These are phyloP conservation scores for Talaromyces sp. DNA, from an alignment of 2,329 filamentous ascomycete genomes.

Conservation along the genomic window DNA sequence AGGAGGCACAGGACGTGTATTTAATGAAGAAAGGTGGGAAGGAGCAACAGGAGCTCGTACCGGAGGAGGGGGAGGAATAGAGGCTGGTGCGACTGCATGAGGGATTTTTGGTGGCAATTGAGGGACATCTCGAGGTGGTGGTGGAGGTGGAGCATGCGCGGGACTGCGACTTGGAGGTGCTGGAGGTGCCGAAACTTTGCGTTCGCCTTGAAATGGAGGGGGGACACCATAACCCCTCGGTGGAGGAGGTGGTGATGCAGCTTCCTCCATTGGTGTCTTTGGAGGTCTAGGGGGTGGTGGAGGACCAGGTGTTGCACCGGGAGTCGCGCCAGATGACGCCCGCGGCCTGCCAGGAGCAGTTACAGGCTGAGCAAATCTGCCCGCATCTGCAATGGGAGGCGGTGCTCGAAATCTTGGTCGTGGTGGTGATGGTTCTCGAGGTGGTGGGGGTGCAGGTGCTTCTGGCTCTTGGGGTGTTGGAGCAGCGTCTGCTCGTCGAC, in stretches of 20 bases:
- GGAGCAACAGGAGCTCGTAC: slow-evolving; percentile 40
- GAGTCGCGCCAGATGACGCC: slow-evolving; percentile 46
- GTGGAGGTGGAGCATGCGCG: slow-evolving; percentile 63
- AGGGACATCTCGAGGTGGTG: slow-evolving; percentile 50
- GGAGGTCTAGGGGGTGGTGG: slow-evolving; percentile 66
- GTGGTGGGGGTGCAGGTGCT: slow-evolving; percentile 58
- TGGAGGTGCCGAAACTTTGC: slow-evolving; percentile 62
- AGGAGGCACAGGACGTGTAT: slow-evolving; percentile 20
- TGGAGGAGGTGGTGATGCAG: slow-evolving; percentile 55
- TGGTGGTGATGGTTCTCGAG: slow-evolving; percentile 68
- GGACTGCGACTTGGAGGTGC: slow-evolving; percentile 68
- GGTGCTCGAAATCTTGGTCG: slow-evolving; percentile 76
- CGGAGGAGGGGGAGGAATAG: slow-evolving; percentile 52
- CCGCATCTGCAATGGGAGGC: slow-evolving; percentile 83
- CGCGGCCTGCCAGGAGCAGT: slow-evolving; percentile 48
- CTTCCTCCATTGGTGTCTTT: slow-evolving; percentile 68
- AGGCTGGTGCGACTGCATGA: slow-evolving; percentile 29
- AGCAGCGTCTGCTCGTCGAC: slow-evolving; percentile 44
- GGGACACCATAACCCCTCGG: slow-evolving; percentile 57
- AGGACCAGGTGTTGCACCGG: slow-evolving; percentile 57
- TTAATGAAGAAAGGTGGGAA: slow-evolving; percentile 39
- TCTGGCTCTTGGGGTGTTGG: slow-evolving; percentile 43
- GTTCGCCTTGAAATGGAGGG: slow-evolving; percentile 69
- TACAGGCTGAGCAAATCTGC: slow-evolving; percentile 68
- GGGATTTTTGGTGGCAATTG: slow-evolving; percentile 41